Base-by-base conservation (phyloP, 192 early-diverging fungal genomes). In the Mortierella hygrophila region DNA sequence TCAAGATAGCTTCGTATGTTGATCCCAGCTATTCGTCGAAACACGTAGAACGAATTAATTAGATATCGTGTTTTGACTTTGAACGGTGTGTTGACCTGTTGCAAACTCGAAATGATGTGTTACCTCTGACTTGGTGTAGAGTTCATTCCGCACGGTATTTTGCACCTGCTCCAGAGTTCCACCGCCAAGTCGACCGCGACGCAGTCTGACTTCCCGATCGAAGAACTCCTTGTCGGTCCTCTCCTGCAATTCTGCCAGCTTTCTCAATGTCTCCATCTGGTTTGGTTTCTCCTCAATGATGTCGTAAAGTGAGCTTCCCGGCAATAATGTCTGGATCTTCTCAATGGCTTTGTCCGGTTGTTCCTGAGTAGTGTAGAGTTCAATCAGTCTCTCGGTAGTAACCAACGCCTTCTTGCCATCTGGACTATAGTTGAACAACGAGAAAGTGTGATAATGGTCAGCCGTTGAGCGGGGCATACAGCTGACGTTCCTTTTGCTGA, bases 161-260 rank as follows among this genome's bases (percentile, higher is more conserved):
- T 91, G 88, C 35, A 97, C 89, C 32, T 89, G 89, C 20, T 87
- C 82, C 2, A 92, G 79, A 1, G 96, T 90, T 9, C 93, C 94
- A 0, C 96, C 94, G 23, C 92, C 92, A 21, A 97, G 82, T 46
- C 96, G 82, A 16, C 92, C 91, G 10, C 93, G 92, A 37, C 97
- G 92, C 40, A 92, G 82, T 54, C 90, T 90, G 20, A 97, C 83
- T 70, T 96, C 94, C 9, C 82, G 87, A 21, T 92, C 91, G 15
- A 94, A 88, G 4, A 89, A 90, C n/a, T 88, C 80, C 3, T 20
- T 26, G 41, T 91, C 86, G 13, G 89, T 78, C 41, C 55, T 75
- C 38, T 91, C 90, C 2, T 85, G 71, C 13, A 89, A 54, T 2
- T 74, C 70, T 7, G 84, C 82, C 16, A 93, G 54, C 35, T 70